These are phyloP conservation scores for Scheffersomyces coipomensis DNA, from an alignment of 805 yeast species.

Conservation along the genomic window DNA sequence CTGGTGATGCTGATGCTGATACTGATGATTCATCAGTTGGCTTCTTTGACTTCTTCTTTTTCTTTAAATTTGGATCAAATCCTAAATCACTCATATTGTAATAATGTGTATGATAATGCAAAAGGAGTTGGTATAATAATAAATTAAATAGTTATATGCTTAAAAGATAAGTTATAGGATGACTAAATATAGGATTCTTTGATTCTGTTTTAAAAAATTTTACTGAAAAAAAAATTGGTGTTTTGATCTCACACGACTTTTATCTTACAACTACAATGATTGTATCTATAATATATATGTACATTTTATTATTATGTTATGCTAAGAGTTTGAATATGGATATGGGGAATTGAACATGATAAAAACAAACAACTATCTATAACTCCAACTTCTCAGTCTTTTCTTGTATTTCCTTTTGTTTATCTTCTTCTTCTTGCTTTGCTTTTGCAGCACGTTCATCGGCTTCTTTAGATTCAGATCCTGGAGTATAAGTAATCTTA, in stretches of 20 bases:
- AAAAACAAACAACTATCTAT: not conserved
- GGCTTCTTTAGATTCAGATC: slow-evolving; percentile 42
- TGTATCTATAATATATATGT: not conserved
- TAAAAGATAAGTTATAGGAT: too few relatives aligned
- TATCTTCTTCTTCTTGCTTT: slow-evolving; percentile 5
- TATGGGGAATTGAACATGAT: not conserved
- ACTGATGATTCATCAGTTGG: slow-evolving; percentile 35
- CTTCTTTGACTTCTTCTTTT: slow-evolving; percentile 68
- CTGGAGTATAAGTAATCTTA: slow-evolving; percentile 42
- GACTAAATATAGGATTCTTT: slow-evolving; percentile 2
- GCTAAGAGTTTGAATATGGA: too few relatives aligned
- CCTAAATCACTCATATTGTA: slow-evolving; percentile 51
- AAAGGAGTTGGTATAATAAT: not conserved
- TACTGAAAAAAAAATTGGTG: too few relatives aligned
- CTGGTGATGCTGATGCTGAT: slow-evolving; percentile 15
- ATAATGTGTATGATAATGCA: not conserved
- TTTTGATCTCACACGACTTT: not conserved
- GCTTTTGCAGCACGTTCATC: slow-evolving; percentile 23
- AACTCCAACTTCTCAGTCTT: slow-evolving; percentile 2
- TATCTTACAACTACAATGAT: too few relatives aligned
- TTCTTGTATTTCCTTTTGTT: slow-evolving; percentile 45
- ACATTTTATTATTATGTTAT: not conserved
- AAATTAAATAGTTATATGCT: too few relatives aligned
- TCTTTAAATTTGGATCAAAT: slow-evolving; percentile 72
- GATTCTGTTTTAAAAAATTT: not conserved